Percentiles rank a stretch among this genome's conserved stretches.
Conservation (phyloP, 148 eudicot species). For the Silene latifolia region DNA sequence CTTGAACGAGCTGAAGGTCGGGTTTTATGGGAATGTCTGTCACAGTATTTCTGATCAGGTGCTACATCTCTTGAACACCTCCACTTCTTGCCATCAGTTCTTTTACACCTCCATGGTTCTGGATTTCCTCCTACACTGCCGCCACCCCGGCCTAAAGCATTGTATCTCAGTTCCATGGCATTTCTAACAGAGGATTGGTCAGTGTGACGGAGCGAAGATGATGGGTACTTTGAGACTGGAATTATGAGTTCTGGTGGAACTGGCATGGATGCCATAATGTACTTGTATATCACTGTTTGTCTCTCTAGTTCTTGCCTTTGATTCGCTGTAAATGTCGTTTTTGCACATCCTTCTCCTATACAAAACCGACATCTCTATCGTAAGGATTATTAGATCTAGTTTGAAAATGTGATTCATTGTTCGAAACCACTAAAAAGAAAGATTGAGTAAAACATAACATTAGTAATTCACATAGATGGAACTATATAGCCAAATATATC, state of each 20-base stretch:
- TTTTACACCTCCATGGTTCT: constrained; percentile 84
- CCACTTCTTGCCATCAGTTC: constrained; percentile 92
- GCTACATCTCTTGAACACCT: constrained; percentile 77
- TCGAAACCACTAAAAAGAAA: neutral
- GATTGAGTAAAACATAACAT: too few relatives aligned
- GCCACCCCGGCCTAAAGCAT: constrained; percentile 9
- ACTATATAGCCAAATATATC: too few relatives aligned
- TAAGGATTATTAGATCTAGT: too few relatives aligned
- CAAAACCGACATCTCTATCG: neutral
- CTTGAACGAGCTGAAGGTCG: constrained; percentile 72
- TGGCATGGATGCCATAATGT: constrained; percentile 66
- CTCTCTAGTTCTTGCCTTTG: constrained; percentile 79
- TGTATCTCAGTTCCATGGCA: constrained; percentile 41
- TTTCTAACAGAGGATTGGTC: constrained; percentile 3
- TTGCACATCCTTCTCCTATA: constrained; percentile 24
- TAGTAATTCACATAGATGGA: too few relatives aligned
- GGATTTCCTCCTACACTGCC: constrained; percentile 39
- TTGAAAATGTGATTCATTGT: neutral
- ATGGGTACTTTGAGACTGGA: constrained; percentile 29
- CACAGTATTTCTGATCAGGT: constrained; percentile 85
- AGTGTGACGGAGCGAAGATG: neutral
- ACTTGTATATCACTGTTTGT: constrained; percentile 63
- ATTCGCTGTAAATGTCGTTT: constrained; percentile 45
- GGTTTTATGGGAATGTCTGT: constrained; percentile 69
- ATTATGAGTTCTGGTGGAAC: constrained; percentile 66